Base-by-base conservation (phyloP, 495 filamentous ascomycete genomes). In the Penicillium fimorum region DNA sequence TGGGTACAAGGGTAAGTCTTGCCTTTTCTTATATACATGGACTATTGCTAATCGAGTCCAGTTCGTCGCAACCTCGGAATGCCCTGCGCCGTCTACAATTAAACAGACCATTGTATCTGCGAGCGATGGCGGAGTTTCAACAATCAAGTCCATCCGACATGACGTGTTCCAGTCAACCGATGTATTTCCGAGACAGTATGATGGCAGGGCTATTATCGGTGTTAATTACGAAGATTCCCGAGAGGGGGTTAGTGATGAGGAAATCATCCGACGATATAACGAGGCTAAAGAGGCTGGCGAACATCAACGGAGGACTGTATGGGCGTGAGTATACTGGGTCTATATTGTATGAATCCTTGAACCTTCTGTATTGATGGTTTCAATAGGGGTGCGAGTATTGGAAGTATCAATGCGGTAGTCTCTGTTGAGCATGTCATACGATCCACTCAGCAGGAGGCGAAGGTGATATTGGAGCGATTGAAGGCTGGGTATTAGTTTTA, bases 1-100 rank as follows among this genome's bases (percentile, higher is more conserved):
- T 92, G 68, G 88, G 88, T 2, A 92, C 87, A 12, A 76, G 84
- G 47, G 64, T 69, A 44, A 51, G 57, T 47, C 11, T 25, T 41
- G 13, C 25, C 11, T 20, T 3, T 18, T 33, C 17, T 1, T 5
- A 1, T 27, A 29, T 29, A 35, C 5, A 18, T 17, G 5, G 12
- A 27, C 7, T 27, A 15, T 40, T 38, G 29, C 59, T 59, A n/a
- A 67, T 40, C 0, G 20, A 1, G 5, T 38, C 10, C 25, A 69
- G 66, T 69, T 67, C 13, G 38, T 64, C 48, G 61, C 56, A 15
- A 67, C 66, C 17, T 33, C 51, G 11, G 64, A 69, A 57, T 67
- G 64, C 13, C 54, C 61, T 5, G 64, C 64, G 0, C 59, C 64
- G 38, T 35, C 49, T 25, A n/a, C 20, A 8, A 62, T 62, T 10